Percentiles rank a stretch among this genome's conserved stretches.
These are phyloP conservation scores for Nicotiana noctiflora DNA, from an alignment of 257 asterid species.

Conservation along the genomic window DNA sequence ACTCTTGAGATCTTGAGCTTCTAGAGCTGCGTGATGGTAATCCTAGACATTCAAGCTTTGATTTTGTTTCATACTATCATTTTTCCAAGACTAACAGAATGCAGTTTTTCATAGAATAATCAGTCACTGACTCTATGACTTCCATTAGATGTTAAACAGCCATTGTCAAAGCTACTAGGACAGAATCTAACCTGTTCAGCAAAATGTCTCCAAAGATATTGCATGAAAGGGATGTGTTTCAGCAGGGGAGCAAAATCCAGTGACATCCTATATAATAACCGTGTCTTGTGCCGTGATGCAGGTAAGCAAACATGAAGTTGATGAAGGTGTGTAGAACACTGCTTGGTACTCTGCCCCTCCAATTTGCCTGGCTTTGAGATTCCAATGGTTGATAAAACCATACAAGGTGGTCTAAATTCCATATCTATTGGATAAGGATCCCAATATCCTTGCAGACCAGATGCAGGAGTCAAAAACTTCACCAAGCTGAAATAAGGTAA, in stretches of 20 bases:
- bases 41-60: neutral
- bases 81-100: neutral
- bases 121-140: neutral
- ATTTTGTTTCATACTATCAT: neutral
- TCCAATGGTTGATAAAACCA: slow-evolving; percentile 87
- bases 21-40: neutral
- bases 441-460: slow-evolving; percentile 92
- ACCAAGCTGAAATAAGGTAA: slow-evolving; percentile 58
- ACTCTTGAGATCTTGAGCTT: neutral
- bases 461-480: slow-evolving; percentile 72
- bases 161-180: neutral
- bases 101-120: neutral
- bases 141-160: neutral
- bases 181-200: slow-evolving; percentile 62
- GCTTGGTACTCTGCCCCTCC: slow-evolving; percentile 70
- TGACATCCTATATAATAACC: slow-evolving; percentile 90
- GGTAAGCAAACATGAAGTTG: slow-evolving; percentile 95
- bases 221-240: slow-evolving; percentile 76
- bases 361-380: slow-evolving; percentile 87
- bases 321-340: slow-evolving; percentile 88
- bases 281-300: slow-evolving; percentile 72
- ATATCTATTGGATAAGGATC: slow-evolving; percentile 95
- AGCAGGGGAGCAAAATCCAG: slow-evolving; percentile 89
- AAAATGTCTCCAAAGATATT: slow-evolving; percentile 76
- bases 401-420: slow-evolving; percentile 92